Evolutionary conservation across 345 rosid genomes (phyloP).

Genomic region (Viola odorata): DNA sequence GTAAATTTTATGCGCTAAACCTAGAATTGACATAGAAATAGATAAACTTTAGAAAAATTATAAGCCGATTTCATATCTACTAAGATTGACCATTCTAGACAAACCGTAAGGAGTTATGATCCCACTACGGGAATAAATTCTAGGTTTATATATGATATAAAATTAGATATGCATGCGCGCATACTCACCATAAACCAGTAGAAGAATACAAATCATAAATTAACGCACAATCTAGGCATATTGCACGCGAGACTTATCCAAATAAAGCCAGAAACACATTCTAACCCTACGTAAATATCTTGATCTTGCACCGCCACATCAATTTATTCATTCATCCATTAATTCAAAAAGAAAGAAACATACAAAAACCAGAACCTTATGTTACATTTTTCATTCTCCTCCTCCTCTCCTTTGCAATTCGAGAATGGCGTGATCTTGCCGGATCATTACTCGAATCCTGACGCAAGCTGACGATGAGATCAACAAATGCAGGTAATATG

Average conservation of each 20-base stretch:
- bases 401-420: slow-evolving; percentile 18
- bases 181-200: no score
- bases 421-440: slow-evolving; percentile 15
- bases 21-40: no score
- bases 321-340: not conserved
- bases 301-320: not conserved
- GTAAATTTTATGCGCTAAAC: no score
- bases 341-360: not conserved
- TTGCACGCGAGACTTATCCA: slow-evolving; percentile 15
- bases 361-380: slow-evolving; percentile 8
- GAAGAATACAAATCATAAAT: no score
- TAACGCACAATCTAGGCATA: not conserved
- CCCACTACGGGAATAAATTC: no score
- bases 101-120: no score
- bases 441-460: slow-evolving; percentile 12
- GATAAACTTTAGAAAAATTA: no score
- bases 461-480: slow-evolving; percentile 42
- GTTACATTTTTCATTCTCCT: slow-evolving; percentile 18
- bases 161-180: no score
- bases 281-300: not conserved
- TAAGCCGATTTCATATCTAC: no score
- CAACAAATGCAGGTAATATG: slow-evolving; percentile 74
- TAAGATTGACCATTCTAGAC: no score
- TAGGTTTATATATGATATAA: no score
- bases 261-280: slow-evolving; percentile 6